Conservation (phyloP, 2,329 filamentous ascomycete species). For the Xylariaceae sp. region DNA sequence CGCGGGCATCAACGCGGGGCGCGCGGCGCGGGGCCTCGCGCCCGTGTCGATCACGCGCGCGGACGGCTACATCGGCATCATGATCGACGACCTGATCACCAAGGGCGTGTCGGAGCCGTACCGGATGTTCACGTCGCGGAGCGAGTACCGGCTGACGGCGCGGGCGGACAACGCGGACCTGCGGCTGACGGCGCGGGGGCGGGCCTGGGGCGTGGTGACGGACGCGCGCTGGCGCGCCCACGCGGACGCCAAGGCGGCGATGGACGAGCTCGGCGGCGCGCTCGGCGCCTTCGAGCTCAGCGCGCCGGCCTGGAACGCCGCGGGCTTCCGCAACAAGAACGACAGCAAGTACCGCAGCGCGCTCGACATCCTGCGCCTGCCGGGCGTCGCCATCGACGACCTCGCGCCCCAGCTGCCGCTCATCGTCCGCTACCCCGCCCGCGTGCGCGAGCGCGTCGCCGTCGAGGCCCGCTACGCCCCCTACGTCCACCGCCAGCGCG, state of each 20-base stretch:
- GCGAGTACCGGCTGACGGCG: constrained; percentile 91
- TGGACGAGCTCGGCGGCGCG: constrained; percentile 64
- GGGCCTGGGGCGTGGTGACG: constrained; percentile 75
- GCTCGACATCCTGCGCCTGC: constrained; percentile 76
- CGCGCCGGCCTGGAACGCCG: constrained; percentile 66
- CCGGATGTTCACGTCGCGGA: constrained; percentile 95
- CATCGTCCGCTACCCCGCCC: constrained; percentile 55
- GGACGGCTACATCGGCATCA: constrained; percentile 96
- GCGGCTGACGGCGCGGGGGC: constrained; percentile 79
- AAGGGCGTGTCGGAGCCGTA: constrained; percentile 98
- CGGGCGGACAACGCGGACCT: constrained; percentile 93
- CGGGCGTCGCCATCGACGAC: constrained; percentile 59
- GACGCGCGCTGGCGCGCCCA: constrained; percentile 77
- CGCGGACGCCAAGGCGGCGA: constrained; percentile 65
- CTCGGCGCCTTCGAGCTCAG: constrained; percentile 63
- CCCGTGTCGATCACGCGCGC: constrained; percentile 73
- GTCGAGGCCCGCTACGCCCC: constrained; percentile 88
- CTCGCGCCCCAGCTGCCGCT: constrained; percentile 62
- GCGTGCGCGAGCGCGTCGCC: constrained; percentile 69
- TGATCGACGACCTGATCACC: constrained; percentile 97
- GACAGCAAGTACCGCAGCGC: constrained; percentile 71
- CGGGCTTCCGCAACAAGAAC: constrained; percentile 69
- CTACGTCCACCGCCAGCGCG: constrained; percentile 75
- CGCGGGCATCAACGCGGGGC: constrained; percentile 90
- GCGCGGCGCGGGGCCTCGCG: constrained; percentile 68